Evolutionary conservation across 2,329 filamentous ascomycete genomes (phyloP).

Genomic region (Spiromastix sp.): DNA sequence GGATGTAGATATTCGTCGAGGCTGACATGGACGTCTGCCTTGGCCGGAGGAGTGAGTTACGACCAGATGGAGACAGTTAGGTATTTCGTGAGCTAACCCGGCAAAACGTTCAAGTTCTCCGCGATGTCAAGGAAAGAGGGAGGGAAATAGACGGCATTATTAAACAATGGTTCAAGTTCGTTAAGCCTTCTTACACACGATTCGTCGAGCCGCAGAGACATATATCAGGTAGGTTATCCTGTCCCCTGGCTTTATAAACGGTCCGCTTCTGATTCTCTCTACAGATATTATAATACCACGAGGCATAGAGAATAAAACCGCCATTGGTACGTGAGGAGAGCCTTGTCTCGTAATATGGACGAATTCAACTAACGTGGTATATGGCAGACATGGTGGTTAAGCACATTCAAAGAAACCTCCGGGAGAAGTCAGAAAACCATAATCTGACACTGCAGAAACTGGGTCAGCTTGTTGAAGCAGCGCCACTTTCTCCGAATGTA

Average conservation of each 20-base stretch:
- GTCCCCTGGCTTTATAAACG: not conserved
- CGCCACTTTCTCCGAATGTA: constrained; percentile 65
- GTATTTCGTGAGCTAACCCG: too few relatives aligned
- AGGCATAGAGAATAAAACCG: constrained; percentile 88
- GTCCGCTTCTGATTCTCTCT: constrained; percentile 5
- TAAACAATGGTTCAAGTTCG: constrained; percentile 94
- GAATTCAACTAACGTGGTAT: not conserved
- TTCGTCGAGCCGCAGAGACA: constrained; percentile 88
- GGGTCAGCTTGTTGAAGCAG: constrained; percentile 59
- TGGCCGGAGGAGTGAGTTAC: constrained; percentile 65
- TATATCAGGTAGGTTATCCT: constrained; percentile 53
- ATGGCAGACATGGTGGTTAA: constrained; percentile 78
- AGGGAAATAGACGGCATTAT: constrained; percentile 91
- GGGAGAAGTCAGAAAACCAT: constrained; percentile 76
- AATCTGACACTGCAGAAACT: constrained; percentile 67
- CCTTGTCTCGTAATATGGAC: not conserved
- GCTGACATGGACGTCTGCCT: constrained; percentile 91
- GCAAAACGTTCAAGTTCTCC: constrained; percentile 53
- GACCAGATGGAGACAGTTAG: too few relatives aligned
- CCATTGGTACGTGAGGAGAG: constrained; percentile 47
- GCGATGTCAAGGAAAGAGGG: constrained; percentile 81
- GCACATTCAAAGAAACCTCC: constrained; percentile 77
- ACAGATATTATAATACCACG: constrained; percentile 85
- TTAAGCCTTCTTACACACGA: constrained; percentile 94
- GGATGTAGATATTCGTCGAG: constrained; percentile 76